These are phyloP conservation scores for Podospora appendiculata DNA, from an alignment of 495 filamentous ascomycete species.

Conservation along the genomic window DNA sequence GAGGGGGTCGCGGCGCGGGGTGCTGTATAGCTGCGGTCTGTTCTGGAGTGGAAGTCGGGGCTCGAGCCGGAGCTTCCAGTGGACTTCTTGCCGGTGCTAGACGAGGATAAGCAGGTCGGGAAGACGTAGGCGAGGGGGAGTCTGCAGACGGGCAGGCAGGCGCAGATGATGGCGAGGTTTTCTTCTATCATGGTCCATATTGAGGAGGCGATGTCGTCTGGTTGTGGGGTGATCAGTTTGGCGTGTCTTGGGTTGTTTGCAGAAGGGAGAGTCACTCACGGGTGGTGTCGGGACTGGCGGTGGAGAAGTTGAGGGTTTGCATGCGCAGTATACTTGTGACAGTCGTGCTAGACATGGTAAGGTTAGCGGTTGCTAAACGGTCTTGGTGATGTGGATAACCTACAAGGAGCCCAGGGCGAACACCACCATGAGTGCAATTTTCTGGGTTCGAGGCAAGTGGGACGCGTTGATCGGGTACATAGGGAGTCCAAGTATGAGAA, in stretches of 20 bases:
- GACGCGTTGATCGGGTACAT: constrained; percentile 26
- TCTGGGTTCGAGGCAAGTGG: constrained; percentile 23
- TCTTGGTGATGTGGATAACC: neutral
- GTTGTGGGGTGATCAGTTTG: neutral
- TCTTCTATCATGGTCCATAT: constrained; percentile 41
- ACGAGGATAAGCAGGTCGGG: constrained; percentile 11
- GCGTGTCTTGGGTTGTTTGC: neutral
- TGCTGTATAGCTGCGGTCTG: neutral
- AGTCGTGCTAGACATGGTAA: constrained; percentile 3
- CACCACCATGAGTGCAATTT: constrained; percentile 25
- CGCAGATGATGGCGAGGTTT: constrained; percentile 40
- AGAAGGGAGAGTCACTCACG: constrained; percentile 3
- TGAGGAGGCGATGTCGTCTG: constrained; percentile 25
- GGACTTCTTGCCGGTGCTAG: neutral
- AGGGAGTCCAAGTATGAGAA: constrained; percentile 25
- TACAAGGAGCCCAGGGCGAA: constrained; percentile 31
- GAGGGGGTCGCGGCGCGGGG: no score
- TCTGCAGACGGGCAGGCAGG: constrained; percentile 35
- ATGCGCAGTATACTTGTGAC: constrained; percentile 16
- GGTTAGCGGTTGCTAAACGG: neutral
- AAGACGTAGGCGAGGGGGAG: constrained; percentile 19
- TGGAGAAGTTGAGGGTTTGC: constrained; percentile 12
- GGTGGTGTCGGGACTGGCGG: constrained; percentile 11
- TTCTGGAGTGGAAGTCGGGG: neutral
- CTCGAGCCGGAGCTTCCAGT: neutral